Percentiles rank a stretch among this genome's conserved stretches.
Evolutionary conservation across 2,329 filamentous ascomycete genomes (phyloP).

Genomic region (Cytospora paraplurivora): DNA sequence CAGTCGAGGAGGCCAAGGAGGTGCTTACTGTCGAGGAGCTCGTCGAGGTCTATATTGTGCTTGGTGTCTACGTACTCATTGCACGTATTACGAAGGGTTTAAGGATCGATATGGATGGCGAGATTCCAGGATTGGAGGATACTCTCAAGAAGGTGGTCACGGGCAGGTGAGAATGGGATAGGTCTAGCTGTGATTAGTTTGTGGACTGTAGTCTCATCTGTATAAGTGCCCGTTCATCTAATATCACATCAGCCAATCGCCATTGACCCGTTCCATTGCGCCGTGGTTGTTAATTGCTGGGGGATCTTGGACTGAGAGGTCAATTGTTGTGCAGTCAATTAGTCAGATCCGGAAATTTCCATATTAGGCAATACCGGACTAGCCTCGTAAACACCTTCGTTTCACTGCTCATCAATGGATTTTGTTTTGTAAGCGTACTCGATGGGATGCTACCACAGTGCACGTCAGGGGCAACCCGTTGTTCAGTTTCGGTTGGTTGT

Average conservation of each 20-base stretch:
- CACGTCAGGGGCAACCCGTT: too few species aligned
- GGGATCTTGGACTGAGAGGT: too few species aligned
- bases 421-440: not conserved
- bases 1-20: conserved; percentile 27
- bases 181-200: too few species aligned
- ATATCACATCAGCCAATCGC: too few species aligned
- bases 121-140: conserved; percentile 24
- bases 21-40: conserved; percentile 30
- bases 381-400: not conserved
- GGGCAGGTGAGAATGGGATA: not conserved
- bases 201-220: too few species aligned
- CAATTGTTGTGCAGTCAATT: not conserved
- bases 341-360: not conserved
- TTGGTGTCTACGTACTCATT: conserved; percentile 30
- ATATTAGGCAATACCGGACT: not conserved
- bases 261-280: too few species aligned
- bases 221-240: too few species aligned
- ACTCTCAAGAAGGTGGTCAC: conserved; percentile 18
- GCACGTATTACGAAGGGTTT: conserved; percentile 31
- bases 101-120: conserved; percentile 28
- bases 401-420: not conserved
- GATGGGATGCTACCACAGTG: too few species aligned
- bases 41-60: conserved; percentile 31
- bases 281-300: too few species aligned
- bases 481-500: too few species aligned